phyloP scores from a whole-genome alignment of 2,329 filamentous ascomycete species.

The Grosmannia serpens region DNA sequence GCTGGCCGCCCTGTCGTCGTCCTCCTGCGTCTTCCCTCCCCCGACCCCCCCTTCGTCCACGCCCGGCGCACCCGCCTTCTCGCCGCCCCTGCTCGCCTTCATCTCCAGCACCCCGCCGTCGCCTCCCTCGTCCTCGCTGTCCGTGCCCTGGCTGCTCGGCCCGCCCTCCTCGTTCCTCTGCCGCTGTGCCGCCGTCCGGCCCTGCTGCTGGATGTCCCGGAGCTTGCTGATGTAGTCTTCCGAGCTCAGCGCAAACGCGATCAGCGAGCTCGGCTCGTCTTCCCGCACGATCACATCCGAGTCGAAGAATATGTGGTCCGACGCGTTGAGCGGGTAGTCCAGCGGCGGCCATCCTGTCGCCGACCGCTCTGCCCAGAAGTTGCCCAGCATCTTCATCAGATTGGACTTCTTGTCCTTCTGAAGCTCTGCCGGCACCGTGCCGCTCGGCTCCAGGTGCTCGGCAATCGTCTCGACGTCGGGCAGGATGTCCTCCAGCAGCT shows the following conservation, averaged over 20 bases:
- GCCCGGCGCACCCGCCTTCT: not conserved
- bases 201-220: constrained; percentile 47
- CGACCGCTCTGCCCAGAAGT: constrained; percentile 96
- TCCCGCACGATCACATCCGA: constrained; percentile 95
- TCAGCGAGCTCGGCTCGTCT: constrained; percentile 92
- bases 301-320: constrained; percentile 93
- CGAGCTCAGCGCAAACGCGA: constrained; percentile 83
- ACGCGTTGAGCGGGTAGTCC: constrained; percentile 79
- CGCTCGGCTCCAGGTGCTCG: constrained; percentile 48
- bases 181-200: constrained; percentile 21
- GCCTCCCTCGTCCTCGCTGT: constrained; percentile 5
- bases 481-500: constrained; percentile 57
- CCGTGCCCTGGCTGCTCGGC: constrained; percentile 15
- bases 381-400: constrained; percentile 88
- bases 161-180: constrained; percentile 15
- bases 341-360: constrained; percentile 87
- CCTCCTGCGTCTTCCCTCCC: not conserved
- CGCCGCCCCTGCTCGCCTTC: not conserved
- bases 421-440: constrained; percentile 58
- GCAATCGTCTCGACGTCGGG: constrained; percentile 52
- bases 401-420: constrained; percentile 90
- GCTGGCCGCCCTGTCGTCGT: not conserved
- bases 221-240: constrained; percentile 79
- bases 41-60: not conserved
- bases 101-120: not conserved